Evolutionary conservation across 2,329 filamentous ascomycete species (phyloP).

Genomic region (Monosporascus sp.): DNA sequence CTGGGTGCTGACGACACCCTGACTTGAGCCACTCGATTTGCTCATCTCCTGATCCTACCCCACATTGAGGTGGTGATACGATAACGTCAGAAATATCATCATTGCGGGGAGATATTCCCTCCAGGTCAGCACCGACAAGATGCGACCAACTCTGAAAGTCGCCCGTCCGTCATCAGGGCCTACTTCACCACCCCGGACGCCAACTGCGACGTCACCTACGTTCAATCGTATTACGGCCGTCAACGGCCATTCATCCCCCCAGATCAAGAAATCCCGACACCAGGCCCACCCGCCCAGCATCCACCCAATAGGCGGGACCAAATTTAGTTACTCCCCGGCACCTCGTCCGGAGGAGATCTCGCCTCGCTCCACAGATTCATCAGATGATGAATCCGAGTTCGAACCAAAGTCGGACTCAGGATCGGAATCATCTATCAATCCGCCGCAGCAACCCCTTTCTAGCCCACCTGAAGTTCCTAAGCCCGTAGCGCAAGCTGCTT

Average conservation of each 20-base stretch:
- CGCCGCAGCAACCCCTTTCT: slow-evolving; percentile 21
- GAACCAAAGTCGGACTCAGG: no score
- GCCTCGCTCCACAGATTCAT: slow-evolving; percentile 24
- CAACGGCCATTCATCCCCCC: slow-evolving; percentile 12
- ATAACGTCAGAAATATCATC: slow-evolving; percentile 15
- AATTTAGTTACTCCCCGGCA: slow-evolving; percentile 23
- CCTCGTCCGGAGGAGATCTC: slow-evolving; percentile 26
- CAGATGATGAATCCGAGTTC: slow-evolving; percentile 15
- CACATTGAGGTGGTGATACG: slow-evolving; percentile 22
- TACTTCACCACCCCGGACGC: slow-evolving; percentile 28
- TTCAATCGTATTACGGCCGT: slow-evolving; percentile 17
- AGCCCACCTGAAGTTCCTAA: slow-evolving; percentile 16
- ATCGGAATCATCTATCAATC: slow-evolving; percentile 18
- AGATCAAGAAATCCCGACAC: slow-evolving; percentile 18
- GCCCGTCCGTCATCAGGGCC: slow-evolving; percentile 23
- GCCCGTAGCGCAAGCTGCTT: slow-evolving; percentile 13
- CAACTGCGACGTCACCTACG: slow-evolving; percentile 26
- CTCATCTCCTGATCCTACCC: slow-evolving; percentile 17
- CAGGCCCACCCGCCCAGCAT: slow-evolving; percentile 25
- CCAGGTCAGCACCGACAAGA: slow-evolving; percentile 16
- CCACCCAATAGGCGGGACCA: slow-evolving; percentile 25
- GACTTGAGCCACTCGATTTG: slow-evolving; percentile 28
- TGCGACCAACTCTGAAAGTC: slow-evolving; percentile 24
- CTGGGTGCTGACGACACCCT: slow-evolving; percentile 30
- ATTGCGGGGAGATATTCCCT: slow-evolving; percentile 20